Base-by-base conservation (phyloP, 495 filamentous ascomycete species). In the Tuber umbilicatum region DNA sequence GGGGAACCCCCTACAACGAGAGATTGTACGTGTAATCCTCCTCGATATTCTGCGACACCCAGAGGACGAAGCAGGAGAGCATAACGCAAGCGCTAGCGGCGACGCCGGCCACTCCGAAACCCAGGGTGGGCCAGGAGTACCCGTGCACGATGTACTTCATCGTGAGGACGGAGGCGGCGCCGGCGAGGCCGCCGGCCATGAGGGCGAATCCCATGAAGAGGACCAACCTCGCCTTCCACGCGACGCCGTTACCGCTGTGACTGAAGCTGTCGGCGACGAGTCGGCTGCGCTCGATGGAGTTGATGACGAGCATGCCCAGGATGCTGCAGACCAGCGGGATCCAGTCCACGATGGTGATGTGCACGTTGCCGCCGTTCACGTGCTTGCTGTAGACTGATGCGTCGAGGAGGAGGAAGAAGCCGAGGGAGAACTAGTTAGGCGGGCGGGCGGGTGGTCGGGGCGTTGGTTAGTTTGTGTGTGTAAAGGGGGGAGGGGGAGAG, bases 41-140 rank as follows among this genome's bases (percentile, higher is more conserved):
- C 85, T 99, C 96, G 85, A 98, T 97, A 81, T 97, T 99, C 88
- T 99, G 96, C 76, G 91, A 93, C 21, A 99, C 88, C 96, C 96
- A 99, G 12, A 99, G 87, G 5, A 97, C 90, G 27, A 87, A 89
- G 78, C 82, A 94, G 91, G 93, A 96, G 76, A 96, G 83, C 91
- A 96, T 96, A 73, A 97, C 89, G 74, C 96, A 79, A 23, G 87
- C 90, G 85, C 98, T 98, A 3, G 92, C 90, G 78, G 97, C 86
- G 39, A 98, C 89, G 84, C 97, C 97, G 80, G 93, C 93, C 69
- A 97, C 90, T 0, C 96, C 96, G 87, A 99, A 95, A 83, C 91
- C 93, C 76, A 97, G 84, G 77, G 93, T 96, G 71, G 92, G 94
- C 82, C 90, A 91, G n/a, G 86, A 86, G 74, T 94, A 93, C 3